Base-by-base conservation (phyloP, 306 rosid genomes). In the cucumber (Cucumis sativus) region DNA sequence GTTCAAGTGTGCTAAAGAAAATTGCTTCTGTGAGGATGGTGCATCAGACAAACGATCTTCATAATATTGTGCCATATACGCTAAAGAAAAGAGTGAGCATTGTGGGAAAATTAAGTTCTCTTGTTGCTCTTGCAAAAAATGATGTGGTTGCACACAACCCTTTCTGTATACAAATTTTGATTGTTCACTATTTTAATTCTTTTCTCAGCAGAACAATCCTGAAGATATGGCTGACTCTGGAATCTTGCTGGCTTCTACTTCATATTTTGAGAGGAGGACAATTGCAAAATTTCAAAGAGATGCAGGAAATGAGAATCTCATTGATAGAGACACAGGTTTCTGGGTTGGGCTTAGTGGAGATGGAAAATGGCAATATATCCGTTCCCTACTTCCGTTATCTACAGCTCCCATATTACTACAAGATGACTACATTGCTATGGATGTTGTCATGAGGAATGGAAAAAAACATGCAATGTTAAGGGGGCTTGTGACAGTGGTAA, bases 381-480 rank as follows among this genome's bases (percentile, higher is more conserved):
- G 97, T 54, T 88, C 97, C 54, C 84, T 95, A 88, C 99, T 95
- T 84, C 96, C 97, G 51, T 80, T 90, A 72, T 89, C 97, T 55
- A 88, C 90, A 52, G 90, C 87, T 69, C 99, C 99, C 55, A 89
- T 87, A 87, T 81, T 80, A 28, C 86, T 95, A 63, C 83, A 86
- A 40, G 85, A 88, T 66, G 90, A 89, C 68, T 91, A 81, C 84
- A 74, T 95, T 71, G 97, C 92, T 18, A 79, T 92, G 97, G 97
- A 95, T 80, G 97, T 95, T 78, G 84, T 79, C 73, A 86, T 90
- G 95, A 95, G 85, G 86, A 92, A 92, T 86, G 97, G 99, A 79
- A 95, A 87, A 89, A 95, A 95, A 68, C 93, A 95, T 87, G 99
- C 82, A 55, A 84, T 89, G 75, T 88, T 95, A 83, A 87, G 99